Evolutionary conservation across 2,329 filamentous ascomycete genomes (phyloP).

Genomic region (Hortaea werneckii): DNA sequence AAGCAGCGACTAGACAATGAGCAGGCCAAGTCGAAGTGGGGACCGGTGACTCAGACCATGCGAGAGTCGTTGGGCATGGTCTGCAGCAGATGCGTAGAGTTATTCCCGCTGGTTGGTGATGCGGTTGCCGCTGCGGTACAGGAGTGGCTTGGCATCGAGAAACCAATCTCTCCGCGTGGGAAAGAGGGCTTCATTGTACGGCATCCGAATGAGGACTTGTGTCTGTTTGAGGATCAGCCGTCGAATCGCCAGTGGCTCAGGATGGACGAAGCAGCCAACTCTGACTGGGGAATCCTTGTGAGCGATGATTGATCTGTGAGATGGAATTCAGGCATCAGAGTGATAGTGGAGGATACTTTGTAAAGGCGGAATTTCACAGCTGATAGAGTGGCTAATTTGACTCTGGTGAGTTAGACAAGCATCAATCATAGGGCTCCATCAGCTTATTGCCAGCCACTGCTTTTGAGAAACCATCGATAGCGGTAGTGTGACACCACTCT

Average conservation of each 20-base stretch:
- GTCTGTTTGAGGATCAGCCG: not conserved
- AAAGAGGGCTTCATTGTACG: not conserved
- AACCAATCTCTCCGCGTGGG: not conserved
- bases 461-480: slow-evolving; percentile 16
- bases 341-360: not conserved
- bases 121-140: not conserved
- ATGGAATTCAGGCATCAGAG: not conserved
- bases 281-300: not conserved
- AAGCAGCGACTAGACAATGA: not conserved
- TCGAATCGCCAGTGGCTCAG: not conserved
- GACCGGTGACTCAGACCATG: not conserved
- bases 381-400: not conserved
- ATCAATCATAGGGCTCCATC: slow-evolving; percentile 18
- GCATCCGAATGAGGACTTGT: not conserved
- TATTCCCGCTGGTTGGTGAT: not conserved
- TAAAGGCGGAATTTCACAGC: not conserved
- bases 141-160: not conserved
- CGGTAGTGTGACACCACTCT: slow-evolving; percentile 23
- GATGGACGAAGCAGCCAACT: not conserved
- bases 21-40: not conserved
- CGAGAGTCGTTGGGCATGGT: not conserved
- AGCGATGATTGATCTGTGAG: too few species aligned
- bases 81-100: not conserved
- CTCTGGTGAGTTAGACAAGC: not conserved
- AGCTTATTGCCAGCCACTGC: slow-evolving; percentile 17